Conservation (phyloP, 495 filamentous ascomycete genomes). For the Lophiostoma macrostomum region DNA sequence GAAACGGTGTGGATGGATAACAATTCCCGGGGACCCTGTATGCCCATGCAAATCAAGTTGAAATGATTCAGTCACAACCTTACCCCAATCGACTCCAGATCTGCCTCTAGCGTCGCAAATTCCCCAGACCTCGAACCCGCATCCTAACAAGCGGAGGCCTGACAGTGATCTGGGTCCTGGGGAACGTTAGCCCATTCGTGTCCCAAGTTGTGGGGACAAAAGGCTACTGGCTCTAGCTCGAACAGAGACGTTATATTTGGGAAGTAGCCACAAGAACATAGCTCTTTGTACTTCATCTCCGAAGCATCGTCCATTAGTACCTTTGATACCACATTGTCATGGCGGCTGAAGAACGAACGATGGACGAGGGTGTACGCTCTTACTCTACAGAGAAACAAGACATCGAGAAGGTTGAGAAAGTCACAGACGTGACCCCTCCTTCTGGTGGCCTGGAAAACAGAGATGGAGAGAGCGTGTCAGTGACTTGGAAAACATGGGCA, state of each 20-base stretch:
- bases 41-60: too few species aligned
- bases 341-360: conserved; percentile 15
- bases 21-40: too few species aligned
- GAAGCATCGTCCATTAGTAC: too few species aligned
- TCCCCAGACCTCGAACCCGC: too few species aligned
- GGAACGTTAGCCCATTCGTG: conserved; percentile 1
- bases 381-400: conserved; percentile 17
- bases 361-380: neutral
- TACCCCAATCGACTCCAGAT: too few species aligned
- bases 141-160: neutral
- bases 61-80: too few species aligned
- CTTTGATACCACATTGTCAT: too few species aligned
- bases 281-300: too few species aligned
- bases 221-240: too few species aligned
- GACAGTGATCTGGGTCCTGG: conserved; percentile 2
- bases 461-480: conserved; percentile 11
- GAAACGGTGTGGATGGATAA: too few species aligned
- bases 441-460: neutral
- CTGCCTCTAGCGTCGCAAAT: too few species aligned
- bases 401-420: conserved; percentile 19
- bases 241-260: neutral
- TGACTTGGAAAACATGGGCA: conserved; percentile 35
- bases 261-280: neutral
- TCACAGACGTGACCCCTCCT: conserved; percentile 3
- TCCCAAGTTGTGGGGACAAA: too few species aligned